Evolutionary conservation across 2,329 filamentous ascomycete genomes (phyloP).

Genomic region (Penicillium hordei): DNA sequence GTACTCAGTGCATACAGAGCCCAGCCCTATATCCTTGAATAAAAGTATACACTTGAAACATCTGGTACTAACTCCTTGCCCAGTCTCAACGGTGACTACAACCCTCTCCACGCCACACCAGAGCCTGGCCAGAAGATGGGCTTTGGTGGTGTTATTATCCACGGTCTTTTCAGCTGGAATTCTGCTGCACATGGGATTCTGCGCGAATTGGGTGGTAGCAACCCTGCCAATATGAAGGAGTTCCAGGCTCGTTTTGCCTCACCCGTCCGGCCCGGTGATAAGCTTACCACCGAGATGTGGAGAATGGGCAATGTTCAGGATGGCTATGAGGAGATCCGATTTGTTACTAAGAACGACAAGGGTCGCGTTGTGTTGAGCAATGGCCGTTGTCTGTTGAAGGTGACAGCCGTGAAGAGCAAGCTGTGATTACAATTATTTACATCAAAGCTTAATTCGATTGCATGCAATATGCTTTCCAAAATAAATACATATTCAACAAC

Average conservation of each 20-base stretch:
- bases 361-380: constrained; percentile 87
- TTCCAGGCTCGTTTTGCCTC: constrained; percentile 87
- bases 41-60: not conserved
- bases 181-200: constrained; percentile 71
- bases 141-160: constrained; percentile 84
- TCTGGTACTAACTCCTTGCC: constrained; percentile 17
- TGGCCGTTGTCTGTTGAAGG: constrained; percentile 75
- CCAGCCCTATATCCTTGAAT: not conserved
- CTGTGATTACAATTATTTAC: constrained; percentile 47
- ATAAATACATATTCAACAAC: not conserved
- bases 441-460: not conserved
- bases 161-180: constrained; percentile 89
- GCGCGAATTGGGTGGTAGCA: constrained; percentile 69
- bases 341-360: constrained; percentile 72
- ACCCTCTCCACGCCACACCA: constrained; percentile 84
- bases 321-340: constrained; percentile 79
- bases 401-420: constrained; percentile 62
- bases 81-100: constrained; percentile 89
- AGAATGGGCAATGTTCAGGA: constrained; percentile 61
- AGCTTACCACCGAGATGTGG: constrained; percentile 80
- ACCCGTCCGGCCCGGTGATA: constrained; percentile 80
- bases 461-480: not conserved
- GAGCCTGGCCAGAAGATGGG: constrained; percentile 87
- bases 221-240: constrained; percentile 79
- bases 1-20: constrained; percentile 5